These are phyloP conservation scores for Globisporangium carolinianum DNA, from an alignment of 352 stramenopile genomes.

Conservation along the genomic window DNA sequence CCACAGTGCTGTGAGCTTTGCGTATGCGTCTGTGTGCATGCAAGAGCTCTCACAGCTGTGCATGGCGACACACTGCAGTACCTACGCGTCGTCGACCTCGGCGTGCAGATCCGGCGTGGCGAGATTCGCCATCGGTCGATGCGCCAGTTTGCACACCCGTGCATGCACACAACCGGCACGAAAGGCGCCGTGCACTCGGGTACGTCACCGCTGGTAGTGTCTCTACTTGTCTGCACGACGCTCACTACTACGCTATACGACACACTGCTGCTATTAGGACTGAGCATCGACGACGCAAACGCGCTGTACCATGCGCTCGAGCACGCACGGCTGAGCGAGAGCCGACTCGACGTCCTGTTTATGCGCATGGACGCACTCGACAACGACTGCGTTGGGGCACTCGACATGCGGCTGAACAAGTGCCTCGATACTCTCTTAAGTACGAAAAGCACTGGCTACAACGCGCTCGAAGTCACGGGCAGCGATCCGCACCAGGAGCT, in stretches of 20 bases:
- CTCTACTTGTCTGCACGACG: too few species aligned
- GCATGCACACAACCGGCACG: conserved; percentile 57
- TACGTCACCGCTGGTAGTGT: conserved; percentile 7
- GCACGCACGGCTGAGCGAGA: conserved; percentile 27
- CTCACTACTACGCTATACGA: too few species aligned
- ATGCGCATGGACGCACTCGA: conserved; percentile 57
- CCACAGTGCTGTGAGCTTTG: neutral
- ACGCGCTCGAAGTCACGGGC: conserved; percentile 39
- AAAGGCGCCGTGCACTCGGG: conserved; percentile 54
- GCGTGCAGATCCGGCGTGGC: conserved; percentile 62
- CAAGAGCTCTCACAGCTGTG: neutral
- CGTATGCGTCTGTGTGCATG: neutral
- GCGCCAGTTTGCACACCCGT: conserved; percentile 25
- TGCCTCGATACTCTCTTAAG: conserved; percentile 36
- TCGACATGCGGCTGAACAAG: conserved; percentile 44
- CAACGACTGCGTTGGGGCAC: conserved; percentile 35
- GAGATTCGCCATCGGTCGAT: conserved; percentile 54
- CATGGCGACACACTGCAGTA: conserved; percentile 26
- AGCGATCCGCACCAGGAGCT: conserved; percentile 51
- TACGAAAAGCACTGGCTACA: conserved; percentile 35
- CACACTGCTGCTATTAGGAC: conserved; percentile 17
- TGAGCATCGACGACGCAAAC: conserved; percentile 77
- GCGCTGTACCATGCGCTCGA: conserved; percentile 44
- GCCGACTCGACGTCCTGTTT: conserved; percentile 37
- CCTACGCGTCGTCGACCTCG: conserved; percentile 54